phyloP scores from a whole-genome alignment of 2,329 filamentous ascomycete genomes.

The Microdochium nivale region DNA sequence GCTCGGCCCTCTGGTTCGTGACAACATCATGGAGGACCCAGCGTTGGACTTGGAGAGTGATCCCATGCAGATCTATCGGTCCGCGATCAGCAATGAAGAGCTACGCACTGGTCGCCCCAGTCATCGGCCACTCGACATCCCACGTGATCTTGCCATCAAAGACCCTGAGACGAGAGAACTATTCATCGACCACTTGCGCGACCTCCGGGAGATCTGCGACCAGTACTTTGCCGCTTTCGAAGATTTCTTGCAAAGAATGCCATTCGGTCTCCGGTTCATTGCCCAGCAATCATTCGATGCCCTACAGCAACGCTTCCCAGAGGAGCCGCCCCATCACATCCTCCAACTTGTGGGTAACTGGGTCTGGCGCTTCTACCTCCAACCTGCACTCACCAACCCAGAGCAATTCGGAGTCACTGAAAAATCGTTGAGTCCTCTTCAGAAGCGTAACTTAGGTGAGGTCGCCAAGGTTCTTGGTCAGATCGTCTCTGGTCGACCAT shows the following conservation, averaged over 20 bases:
- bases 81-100: constrained; percentile 95
- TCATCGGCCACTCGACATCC: constrained; percentile 71
- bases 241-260: constrained; percentile 78
- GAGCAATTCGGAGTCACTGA: constrained; percentile 92
- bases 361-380: constrained; percentile 91
- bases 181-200: constrained; percentile 90
- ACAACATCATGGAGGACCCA: constrained; percentile 89
- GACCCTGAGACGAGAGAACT: constrained; percentile 86
- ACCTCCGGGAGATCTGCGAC: constrained; percentile 88
- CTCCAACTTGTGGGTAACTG: constrained; percentile 82
- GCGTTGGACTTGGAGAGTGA: constrained; percentile 91
- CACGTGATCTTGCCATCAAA: constrained; percentile 88
- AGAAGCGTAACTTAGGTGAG: constrained; percentile 86
- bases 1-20: constrained; percentile 74
- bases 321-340: constrained; percentile 68
- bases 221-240: constrained; percentile 79
- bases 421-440: constrained; percentile 76
- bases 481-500: constrained; percentile 78
- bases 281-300: constrained; percentile 78
- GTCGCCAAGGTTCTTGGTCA: constrained; percentile 89
- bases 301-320: constrained; percentile 67
- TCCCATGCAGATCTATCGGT: constrained; percentile 93
- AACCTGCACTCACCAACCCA: constrained; percentile 79
- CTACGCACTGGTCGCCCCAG: constrained; percentile 82
- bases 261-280: constrained; percentile 84